Base-by-base conservation (phyloP, 2,329 filamentous ascomycete species). In the Cytospora schulzeri region DNA sequence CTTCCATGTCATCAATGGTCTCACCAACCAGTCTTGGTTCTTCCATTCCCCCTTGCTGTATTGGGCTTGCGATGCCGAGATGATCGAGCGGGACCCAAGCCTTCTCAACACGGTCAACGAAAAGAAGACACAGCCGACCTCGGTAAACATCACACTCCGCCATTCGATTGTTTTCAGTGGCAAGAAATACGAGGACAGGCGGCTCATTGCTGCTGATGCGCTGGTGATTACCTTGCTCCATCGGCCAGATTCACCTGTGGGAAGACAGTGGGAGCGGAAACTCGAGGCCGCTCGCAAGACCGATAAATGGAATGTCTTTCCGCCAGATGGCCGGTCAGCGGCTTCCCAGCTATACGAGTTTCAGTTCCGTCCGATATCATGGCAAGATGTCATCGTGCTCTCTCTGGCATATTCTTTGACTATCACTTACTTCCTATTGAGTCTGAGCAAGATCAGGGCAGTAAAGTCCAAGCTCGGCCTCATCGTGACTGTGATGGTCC, bases 31-130 rank as follows among this genome's bases (percentile, higher is more conserved):
- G 69, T 86, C 86, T 4, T 92, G 90, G 90, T 91, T 91, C 69
- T 91, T 91, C 71, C 90, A 93, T 70, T 93, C 91, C n/a, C 91
- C 91, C 1, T 77, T 94, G 61, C 88, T 92, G 75, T 93, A 93
- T 75, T 94, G 91, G 91, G 83, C 87, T 66, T 90, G 88, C 72
- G 90, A 82, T n/a, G 72, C 78, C 7, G 80, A 84, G 1, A 76
- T 75, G 8, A 84, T 94, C 57, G 73, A 83, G 29, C 73, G 76
- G 19, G 91, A 94, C 70, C 61, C 74, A 0, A 82, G 93, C 71
- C 82, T 93, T 15, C 73, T 93, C 3, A 74, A 76, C 1, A 93
- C 91, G 0, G 88, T 93, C 71, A 92, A 93, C 69, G 77, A 84
- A 60, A 83, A 79, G 67, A 86, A 86, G 62, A 82, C 79, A 0